Conservation (phyloP, 805 yeast genomes). For the Saturnispora sekii region DNA sequence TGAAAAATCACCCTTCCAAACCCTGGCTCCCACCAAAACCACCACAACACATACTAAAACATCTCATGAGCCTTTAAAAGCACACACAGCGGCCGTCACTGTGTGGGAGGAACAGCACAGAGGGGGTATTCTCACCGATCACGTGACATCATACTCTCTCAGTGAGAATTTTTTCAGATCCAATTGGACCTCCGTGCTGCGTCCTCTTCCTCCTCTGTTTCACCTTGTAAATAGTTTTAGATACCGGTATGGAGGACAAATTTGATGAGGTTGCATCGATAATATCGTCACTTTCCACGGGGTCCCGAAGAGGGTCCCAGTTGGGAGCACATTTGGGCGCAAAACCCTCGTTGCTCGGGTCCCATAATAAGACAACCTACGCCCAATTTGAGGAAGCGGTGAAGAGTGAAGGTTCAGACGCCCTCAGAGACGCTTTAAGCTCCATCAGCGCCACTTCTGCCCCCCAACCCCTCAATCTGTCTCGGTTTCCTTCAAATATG, state of each 20-base stretch:
- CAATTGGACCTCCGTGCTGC: too few species aligned
- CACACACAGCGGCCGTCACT: too few species aligned
- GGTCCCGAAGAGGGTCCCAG: conserved; percentile 13
- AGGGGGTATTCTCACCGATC: too few species aligned
- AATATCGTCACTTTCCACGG: conserved; percentile 24
- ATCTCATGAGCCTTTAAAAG: too few species aligned
- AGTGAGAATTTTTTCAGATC: too few species aligned
- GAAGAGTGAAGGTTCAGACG: conserved; percentile 26
- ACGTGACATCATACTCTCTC: too few species aligned
- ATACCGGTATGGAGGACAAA: not conserved
- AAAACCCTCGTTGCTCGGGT: conserved; percentile 19
- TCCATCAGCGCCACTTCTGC: conserved; percentile 27
- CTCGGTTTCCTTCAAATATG: conserved; percentile 27
- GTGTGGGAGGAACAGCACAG: too few species aligned
- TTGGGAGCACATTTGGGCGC: not conserved
- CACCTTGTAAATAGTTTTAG: conserved; percentile 1
- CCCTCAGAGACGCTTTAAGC: conserved; percentile 24
- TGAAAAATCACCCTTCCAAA: not conserved
- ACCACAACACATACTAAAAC: too few species aligned
- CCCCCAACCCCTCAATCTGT: conserved; percentile 14
- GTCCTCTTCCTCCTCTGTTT: not conserved
- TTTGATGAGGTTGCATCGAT: conserved; percentile 25
- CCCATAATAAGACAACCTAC: conserved; percentile 7
- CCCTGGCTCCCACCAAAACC: too few species aligned
- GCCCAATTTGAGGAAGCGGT: conserved; percentile 19